Base-by-base conservation (phyloP, 2,329 filamentous ascomycete genomes). In the Diatrype stigma region DNA sequence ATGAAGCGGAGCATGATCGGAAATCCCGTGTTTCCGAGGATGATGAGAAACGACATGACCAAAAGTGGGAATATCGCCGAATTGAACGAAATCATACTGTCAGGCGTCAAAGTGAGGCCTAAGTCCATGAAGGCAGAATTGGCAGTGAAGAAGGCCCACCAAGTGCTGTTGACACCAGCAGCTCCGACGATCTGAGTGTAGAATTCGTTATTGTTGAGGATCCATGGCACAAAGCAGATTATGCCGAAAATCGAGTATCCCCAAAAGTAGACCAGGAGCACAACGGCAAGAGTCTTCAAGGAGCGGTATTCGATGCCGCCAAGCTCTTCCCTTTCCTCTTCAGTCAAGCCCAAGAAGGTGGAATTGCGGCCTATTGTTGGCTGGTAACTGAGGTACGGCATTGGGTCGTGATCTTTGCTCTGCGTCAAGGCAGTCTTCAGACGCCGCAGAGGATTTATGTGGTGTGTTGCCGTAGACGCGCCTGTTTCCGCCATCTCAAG, bases 271-370 rank as follows among this genome's bases (percentile, higher is more conserved):
- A 73, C 74, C 3, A 88, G 78, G 19, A 97, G 74, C 28, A 97
- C 84, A 26, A 90, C 66, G 1, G 89, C 89, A 45, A 99, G 73
- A 2, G 90, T 90, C 68, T 96, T 95, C 53, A 99, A 69, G 0
- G 93, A 89, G 6, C 94, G 86, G 64, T 99, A 99, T 68, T 99
- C 94, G 56, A 99, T 96, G 19, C 94, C 94, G 11, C 94, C 94
- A 2, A 99, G 74, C 69, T 99, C 94, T 65, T 99, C 92, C 58
- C 94, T 83, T 70, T 99, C 91, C 56, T 94, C 90, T 59, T 96
- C 87, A 0, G 87, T 89, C 57, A 99, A 70, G 59, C 92, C 90
- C 12, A 94, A 80, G 63, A 97, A 99, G 35, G 89, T 87, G 11
- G 93, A 97, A 67, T 99, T 99, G 56, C 94, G 85, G 22, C 88